Evolutionary conservation across 2,329 filamentous ascomycete species (phyloP), one percentile per base, ranked within the genome.

Genomic region (Neurospora crassa): DNA sequence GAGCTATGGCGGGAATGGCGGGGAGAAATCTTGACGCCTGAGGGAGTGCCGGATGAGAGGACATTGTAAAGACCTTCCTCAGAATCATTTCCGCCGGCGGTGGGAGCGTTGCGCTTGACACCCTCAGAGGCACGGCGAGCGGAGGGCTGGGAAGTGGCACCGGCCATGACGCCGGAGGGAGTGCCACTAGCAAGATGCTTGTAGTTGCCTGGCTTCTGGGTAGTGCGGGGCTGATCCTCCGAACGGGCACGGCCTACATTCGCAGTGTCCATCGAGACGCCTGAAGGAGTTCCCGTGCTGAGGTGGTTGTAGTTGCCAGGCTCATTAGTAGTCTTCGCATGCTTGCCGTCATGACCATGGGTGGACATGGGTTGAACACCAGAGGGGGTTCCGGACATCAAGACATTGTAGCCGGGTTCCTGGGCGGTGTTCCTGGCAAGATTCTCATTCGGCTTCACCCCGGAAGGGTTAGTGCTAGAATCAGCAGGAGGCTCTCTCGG

Each of bases 11-110:
- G 68, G 10, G 47, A 67, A 1, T 71, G 67, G 59, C 67, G 70
- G 37, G 70, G 69, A 59, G 71, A 67, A 53, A 75, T 71, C 69
- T 75, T 74, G 16, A 76, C 72, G 16, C 75, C 75, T 0, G 75
- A 76, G 1, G 72, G 72, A 0, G 75, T 76, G 10, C 75, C 75
- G 0, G 74, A 75, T 1, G 75, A 24, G 11, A 76, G 70, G n/a
- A 70, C 43, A 40, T 76, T 76, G 43, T 76, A 76, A 14, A 59
- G 67, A 1, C 67, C 68, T 20, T 47, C 53, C 6, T 53, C 71
- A 14, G 69, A 69, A 67, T 71, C 69, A 2, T 47, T 42, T 5
- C 42, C 11, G 29, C 68, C 68, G 12, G 37, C 68, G 12, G 37
- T 16, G 1, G 14, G 12, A 14, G 14, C 37, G 1, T 53, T 68